These are phyloP conservation scores for Eucalyptus globulus DNA, from an alignment of 345 rosid genomes.

Conservation along the genomic window DNA sequence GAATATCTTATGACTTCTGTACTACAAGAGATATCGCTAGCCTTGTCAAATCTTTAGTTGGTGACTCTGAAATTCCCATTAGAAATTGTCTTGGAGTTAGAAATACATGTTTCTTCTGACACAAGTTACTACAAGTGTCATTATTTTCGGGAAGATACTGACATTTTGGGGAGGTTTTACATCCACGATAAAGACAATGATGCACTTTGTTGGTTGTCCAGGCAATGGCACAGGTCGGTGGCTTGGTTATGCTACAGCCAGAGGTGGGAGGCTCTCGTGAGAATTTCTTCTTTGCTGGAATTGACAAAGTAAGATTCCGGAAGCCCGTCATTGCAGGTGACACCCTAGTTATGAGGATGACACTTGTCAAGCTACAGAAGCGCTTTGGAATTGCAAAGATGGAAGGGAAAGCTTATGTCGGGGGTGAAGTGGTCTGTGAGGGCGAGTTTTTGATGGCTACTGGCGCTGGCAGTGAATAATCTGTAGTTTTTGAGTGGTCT, in stretches of 20 bases:
- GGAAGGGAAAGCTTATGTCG: constrained; percentile 97
- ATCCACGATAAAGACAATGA: neutral
- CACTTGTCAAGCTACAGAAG: constrained; percentile 69
- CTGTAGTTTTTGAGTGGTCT: neutral
- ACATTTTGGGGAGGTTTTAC: neutral
- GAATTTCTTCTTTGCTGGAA: constrained; percentile 86
- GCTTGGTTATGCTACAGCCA: constrained; percentile 86
- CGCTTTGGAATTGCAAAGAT: constrained; percentile 91
- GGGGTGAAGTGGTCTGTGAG: constrained; percentile 72
- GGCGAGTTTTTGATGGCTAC: constrained; percentile 94
- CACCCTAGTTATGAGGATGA: constrained; percentile 97
- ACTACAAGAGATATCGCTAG: neutral
- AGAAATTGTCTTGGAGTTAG: neutral
- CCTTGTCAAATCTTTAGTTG: neutral
- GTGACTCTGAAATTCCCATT: neutral
- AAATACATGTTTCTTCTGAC: neutral
- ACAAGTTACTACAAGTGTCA: neutral
- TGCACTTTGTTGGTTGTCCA: constrained; percentile 8
- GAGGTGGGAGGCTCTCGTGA: constrained; percentile 77
- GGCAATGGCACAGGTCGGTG: constrained; percentile 99
- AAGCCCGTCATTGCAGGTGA: constrained; percentile 98
- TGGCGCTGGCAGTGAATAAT: constrained; percentile 25
- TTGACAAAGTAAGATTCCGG: constrained; percentile 89
- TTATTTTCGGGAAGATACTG: neutral
- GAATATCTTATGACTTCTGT: neutral